These are phyloP conservation scores for Populus alba DNA, from an alignment of 345 rosid species.

Conservation along the genomic window DNA sequence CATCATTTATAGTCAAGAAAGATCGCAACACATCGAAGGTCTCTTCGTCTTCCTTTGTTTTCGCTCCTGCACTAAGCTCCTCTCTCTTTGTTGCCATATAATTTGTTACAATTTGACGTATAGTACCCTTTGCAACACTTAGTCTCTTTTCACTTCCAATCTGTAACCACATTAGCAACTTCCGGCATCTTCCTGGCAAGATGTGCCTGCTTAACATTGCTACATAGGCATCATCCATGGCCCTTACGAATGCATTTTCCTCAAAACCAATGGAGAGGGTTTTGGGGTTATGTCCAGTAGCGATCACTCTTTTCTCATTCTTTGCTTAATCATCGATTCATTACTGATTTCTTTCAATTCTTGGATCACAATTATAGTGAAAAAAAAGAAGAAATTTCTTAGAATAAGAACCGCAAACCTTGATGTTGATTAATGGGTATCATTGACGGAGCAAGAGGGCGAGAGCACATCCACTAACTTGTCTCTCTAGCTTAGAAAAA, in stretches of 20 bases:
- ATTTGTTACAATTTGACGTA: background rate
- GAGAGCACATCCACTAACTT: no score
- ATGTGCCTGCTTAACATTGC: conserved; percentile 8
- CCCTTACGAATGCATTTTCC: conserved; percentile 5
- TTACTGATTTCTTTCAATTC: no score
- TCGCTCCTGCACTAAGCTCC: background rate
- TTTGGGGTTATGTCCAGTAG: conserved; percentile 9
- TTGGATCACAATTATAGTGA: background rate
- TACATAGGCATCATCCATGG: conserved; percentile 17
- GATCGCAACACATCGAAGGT: background rate
- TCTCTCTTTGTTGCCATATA: background rate
- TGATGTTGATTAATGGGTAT: no score
- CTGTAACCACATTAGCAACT: conserved; percentile 9
- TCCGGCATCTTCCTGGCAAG: conserved; percentile 17
- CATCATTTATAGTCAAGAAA: conserved; percentile 5
- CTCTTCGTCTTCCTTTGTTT: background rate
- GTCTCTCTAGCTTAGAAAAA: no score
- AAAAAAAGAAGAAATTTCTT: no score
- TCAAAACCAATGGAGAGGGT: conserved; percentile 10
- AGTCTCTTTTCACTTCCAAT: conserved; percentile 19
- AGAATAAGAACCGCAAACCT: no score
- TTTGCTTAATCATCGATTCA: background rate
- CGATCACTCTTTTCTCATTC: background rate
- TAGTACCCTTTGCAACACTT: background rate
- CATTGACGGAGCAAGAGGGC: no score